phyloP scores from a whole-genome alignment of 31 red algal genomes.

The Asparagopsis taxiformis region DNA sequence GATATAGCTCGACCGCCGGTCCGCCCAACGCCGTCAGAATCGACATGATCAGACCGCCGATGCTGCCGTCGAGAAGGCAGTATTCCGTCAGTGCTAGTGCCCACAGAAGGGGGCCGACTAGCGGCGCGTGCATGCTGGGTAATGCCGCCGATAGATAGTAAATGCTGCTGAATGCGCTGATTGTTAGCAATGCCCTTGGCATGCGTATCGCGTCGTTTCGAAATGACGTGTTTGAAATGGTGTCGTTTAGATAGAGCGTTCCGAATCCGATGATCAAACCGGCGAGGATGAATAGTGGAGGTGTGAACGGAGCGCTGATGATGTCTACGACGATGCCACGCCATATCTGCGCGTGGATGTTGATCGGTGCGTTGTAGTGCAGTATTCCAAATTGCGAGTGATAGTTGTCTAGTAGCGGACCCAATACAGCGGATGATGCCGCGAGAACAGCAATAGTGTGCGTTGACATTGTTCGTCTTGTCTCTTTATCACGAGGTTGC shows the following conservation, averaged over 20 bases:
- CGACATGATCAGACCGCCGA: conserved; percentile 8
- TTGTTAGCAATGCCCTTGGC: conserved; percentile 13
- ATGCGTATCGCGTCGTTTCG: neutral
- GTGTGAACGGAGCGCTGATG: conserved; percentile 16
- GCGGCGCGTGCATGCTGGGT: neutral
- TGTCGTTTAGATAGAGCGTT: neutral
- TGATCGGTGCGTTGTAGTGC: conserved; percentile 17
- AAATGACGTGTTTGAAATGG: neutral
- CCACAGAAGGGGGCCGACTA: conserved; percentile 1
- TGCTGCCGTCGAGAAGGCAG: conserved; percentile 21
- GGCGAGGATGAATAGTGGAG: conserved; percentile 21
- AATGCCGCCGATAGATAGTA: conserved; percentile 29
- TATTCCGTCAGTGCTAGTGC: conserved; percentile 13
- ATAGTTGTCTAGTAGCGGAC: conserved; percentile 35
- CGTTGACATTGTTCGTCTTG: too few relatives aligned
- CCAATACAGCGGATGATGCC: conserved; percentile 5
- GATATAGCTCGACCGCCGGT: conserved; percentile 3
- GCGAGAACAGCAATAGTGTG: too few relatives aligned
- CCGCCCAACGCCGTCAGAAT: conserved; percentile 8
- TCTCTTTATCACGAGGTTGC: too few relatives aligned
- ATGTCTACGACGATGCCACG: neutral
- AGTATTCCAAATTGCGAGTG: conserved; percentile 34
- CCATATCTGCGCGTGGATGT: neutral
- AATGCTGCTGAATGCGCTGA: conserved; percentile 23
- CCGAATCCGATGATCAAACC: conserved; percentile 23